Percentiles rank a stretch among this genome's conserved stretches.
Conservation (phyloP, 1,284 basidiomycete species). For the Ceratobasidium sp. region DNA sequence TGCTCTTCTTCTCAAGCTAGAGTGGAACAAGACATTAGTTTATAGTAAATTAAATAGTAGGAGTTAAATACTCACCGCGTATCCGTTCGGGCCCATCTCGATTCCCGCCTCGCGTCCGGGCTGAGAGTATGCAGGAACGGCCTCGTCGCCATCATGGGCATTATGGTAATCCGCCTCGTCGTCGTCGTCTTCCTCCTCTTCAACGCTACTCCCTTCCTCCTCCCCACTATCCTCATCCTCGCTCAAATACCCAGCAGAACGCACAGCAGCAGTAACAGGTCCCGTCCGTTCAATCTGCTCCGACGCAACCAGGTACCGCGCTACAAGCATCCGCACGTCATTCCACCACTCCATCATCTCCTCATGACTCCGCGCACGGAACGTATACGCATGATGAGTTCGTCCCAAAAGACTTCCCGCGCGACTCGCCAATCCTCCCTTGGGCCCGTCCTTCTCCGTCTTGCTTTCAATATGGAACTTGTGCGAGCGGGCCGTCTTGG, state of each 20-base stretch:
- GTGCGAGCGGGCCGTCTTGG: slow-evolving; percentile 78
- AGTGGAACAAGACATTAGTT: slow-evolving; percentile 12
- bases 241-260: slow-evolving; percentile 86
- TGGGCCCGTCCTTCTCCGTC: slow-evolving; percentile 76
- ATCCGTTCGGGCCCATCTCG: slow-evolving; percentile 76
- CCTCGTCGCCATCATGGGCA: slow-evolving; percentile 60
- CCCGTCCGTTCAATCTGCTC: slow-evolving; percentile 95
- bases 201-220: slow-evolving; percentile 79
- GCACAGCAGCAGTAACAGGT: slow-evolving; percentile 92
- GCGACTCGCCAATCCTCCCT: slow-evolving; percentile 60
- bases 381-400: slow-evolving; percentile 85
- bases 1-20: slow-evolving; percentile 61
- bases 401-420: slow-evolving; percentile 58
- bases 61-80: slow-evolving; percentile 68
- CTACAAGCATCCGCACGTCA: slow-evolving; percentile 96
- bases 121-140: slow-evolving; percentile 59
- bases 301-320: slow-evolving; percentile 93
- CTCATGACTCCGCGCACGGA: slow-evolving; percentile 90
- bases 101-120: slow-evolving; percentile 61
- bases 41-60: slow-evolving; percentile 21
- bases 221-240: slow-evolving; percentile 79
- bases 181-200: slow-evolving; percentile 74
- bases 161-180: slow-evolving; percentile 65
- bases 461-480: slow-evolving; percentile 98
- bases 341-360: slow-evolving; percentile 99